phyloP scores from a whole-genome alignment of 257 asterid genomes.

The Cinchona pubescens region DNA sequence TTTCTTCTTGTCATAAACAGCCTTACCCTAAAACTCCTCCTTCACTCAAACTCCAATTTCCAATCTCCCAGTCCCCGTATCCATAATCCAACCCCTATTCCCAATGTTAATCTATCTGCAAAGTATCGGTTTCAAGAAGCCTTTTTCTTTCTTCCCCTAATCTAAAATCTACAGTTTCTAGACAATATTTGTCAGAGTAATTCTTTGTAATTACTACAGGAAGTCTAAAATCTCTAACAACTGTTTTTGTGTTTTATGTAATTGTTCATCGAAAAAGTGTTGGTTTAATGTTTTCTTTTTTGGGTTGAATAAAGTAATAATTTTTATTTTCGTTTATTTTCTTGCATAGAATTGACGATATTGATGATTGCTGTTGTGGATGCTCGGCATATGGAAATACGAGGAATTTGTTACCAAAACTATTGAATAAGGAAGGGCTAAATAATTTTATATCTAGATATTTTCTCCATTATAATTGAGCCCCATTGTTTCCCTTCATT shows the following conservation, averaged over 20 bases:
- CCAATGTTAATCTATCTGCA: too few species aligned
- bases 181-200: constrained; percentile 20
- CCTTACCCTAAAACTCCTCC: too few species aligned
- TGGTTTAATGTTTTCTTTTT: neutral
- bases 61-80: too few species aligned
- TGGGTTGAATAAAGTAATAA: neutral
- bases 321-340: neutral
- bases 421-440: too few species aligned
- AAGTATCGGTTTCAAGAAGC: too few species aligned
- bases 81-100: too few species aligned
- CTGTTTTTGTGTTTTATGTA: constrained; percentile 1
- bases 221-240: constrained; percentile 23
- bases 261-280: constrained; percentile 9
- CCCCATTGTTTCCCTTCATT: constrained; percentile 27
- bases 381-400: constrained; percentile 23
- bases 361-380: constrained; percentile 7
- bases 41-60: too few species aligned
- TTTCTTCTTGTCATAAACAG: too few species aligned
- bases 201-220: constrained; percentile 18
- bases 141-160: too few species aligned
- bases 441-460: constrained; percentile 41
- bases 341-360: constrained; percentile 13
- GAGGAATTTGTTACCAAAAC: too few species aligned
- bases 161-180: constrained; percentile 38
- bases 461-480: constrained; percentile 25